These are phyloP conservation scores for Cytospora leucostoma DNA, from an alignment of 2,329 filamentous ascomycete genomes.

Conservation along the genomic window DNA sequence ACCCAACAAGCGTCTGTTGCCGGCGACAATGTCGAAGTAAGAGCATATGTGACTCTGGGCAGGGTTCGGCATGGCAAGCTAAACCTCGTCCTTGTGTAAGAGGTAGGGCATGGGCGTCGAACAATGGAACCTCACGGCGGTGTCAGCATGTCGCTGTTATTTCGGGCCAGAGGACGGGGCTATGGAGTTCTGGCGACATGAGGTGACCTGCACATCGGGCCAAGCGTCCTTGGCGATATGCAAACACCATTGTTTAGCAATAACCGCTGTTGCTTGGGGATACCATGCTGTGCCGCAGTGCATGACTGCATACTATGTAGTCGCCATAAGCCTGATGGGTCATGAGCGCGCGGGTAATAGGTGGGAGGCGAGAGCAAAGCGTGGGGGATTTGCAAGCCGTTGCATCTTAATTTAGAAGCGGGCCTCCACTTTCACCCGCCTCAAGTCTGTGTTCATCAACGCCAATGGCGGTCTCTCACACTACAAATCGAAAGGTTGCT, in stretches of 20 bases:
- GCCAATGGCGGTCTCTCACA: neutral
- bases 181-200: neutral
- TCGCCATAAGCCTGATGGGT: neutral
- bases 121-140: neutral
- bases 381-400: slow-evolving; percentile 20
- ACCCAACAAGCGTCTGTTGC: neutral
- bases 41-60: neutral
- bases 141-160: neutral
- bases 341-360: neutral
- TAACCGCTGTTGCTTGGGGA: no score
- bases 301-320: neutral
- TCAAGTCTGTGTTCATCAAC: slow-evolving; percentile 5
- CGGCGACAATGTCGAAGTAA: neutral
- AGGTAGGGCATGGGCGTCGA: neutral
- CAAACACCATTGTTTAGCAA: neutral
- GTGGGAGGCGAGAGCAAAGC: slow-evolving; percentile 1
- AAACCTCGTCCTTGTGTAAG: neutral
- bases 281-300: no score
- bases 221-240: neutral
- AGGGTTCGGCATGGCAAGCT: neutral
- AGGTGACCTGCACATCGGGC: neutral
- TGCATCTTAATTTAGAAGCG: slow-evolving; percentile 14
- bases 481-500: neutral
- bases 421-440: slow-evolving; percentile 1
- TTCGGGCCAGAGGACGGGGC: neutral